Evolutionary conservation across 140 eudicot genomes (phyloP), one percentile per base, ranked within the genome.

Genomic region (Erigeron philadelphicus): DNA sequence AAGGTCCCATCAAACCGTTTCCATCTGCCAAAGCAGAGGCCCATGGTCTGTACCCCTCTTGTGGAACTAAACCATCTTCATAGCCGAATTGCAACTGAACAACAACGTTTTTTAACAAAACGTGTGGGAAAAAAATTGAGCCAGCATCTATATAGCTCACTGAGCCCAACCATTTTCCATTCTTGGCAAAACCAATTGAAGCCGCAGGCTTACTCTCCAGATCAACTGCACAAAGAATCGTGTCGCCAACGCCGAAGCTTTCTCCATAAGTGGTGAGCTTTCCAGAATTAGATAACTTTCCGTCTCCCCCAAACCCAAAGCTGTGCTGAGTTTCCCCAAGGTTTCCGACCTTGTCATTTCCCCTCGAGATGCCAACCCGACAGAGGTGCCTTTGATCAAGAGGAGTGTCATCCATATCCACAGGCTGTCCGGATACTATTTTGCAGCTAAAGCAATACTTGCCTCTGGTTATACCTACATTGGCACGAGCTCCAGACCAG

Each of bases 401-500:
- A 40, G 88, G 90, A 59, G 85, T 82, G 76, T 87, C 90, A 63
- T 82, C 79, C 84, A 83, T 83, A 68, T 83, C 55, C 10, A 88
- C 89, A 0, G 76, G 79, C 64, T 83, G 95, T 4, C 60, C 74
- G 16, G 85, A 81, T 42, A 88, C 46, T 10, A 87, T 44, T 81
- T 76, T 81, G 85, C 87, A 88, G 53, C 95, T 85, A 68, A 88
- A 85, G 72, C 85, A 88, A 72, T 85, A 88, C 46, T 75, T 88
- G 23, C 91, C 95, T 45, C 84, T 64, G 3, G 73, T 75, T 50
- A 88, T 80, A 48, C 89, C 88, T 35, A 81, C 49, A 75, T 76
- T 83, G 48, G 88, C 91, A 53, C 95, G 95, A 17, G 95, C 95
- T 76, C 95, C 95, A 58, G 91, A 88, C 95, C 95, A 88, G 74